A percentile compares a stretch with the other conserved stretches of the same genome.
These are phyloP conservation scores for Dissoconium aciculare DNA, from an alignment of 2,329 filamentous ascomycete genomes.

Conservation along the genomic window DNA sequence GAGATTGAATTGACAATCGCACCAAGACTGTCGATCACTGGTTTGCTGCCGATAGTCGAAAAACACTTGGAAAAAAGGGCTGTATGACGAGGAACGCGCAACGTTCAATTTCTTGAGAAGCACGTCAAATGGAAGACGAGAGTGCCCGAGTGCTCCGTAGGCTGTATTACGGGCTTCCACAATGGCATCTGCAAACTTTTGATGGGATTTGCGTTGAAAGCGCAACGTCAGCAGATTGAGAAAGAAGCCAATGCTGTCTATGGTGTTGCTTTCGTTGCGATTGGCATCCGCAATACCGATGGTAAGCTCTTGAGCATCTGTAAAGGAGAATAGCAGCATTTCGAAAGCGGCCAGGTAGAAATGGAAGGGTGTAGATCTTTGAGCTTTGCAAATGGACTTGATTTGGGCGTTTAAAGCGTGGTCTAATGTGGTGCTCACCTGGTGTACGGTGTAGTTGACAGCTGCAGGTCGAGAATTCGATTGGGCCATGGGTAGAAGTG, in stretches of 20 bases:
- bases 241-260: not conserved
- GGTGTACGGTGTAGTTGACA: slow-evolving; percentile 4
- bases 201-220: not conserved
- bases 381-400: slow-evolving; percentile 5
- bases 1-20: slow-evolving; percentile 7
- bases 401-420: slow-evolving; percentile 6
- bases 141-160: slow-evolving; percentile 16
- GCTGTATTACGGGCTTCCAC: slow-evolving; percentile 9
- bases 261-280: slow-evolving; percentile 13
- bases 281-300: slow-evolving; percentile 31
- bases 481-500: slow-evolving; percentile 9
- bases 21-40: slow-evolving; percentile 6
- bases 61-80: slow-evolving; percentile 26
- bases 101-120: slow-evolving; percentile 21
- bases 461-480: slow-evolving; percentile 6
- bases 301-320: slow-evolving; percentile 21
- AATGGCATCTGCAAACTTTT: slow-evolving; percentile 13
- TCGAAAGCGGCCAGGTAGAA: slow-evolving; percentile 25
- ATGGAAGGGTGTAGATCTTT: slow-evolving; percentile 17
- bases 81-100: slow-evolving; percentile 14
- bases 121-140: slow-evolving; percentile 21
- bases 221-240: not conserved
- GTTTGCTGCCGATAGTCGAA: slow-evolving; percentile 18
- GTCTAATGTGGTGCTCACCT: slow-evolving; percentile 2
- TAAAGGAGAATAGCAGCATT: slow-evolving; percentile 18